Evolutionary conservation across 768 basidiomycete genomes (phyloP).

Genomic region (Pulveroboletus ravenelii): DNA sequence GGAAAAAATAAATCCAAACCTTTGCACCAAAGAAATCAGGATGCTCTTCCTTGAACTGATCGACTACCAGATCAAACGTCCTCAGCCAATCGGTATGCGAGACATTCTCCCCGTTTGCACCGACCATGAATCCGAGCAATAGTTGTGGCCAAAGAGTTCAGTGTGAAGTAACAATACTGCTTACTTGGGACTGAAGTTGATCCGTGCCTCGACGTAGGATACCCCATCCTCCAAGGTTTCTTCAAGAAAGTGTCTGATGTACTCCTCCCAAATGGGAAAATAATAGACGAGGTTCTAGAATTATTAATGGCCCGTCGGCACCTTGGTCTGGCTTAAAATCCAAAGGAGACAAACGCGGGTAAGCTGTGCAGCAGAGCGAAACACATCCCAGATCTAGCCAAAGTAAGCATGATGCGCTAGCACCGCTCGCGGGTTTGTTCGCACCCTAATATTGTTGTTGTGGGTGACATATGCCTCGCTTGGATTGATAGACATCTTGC

Average conservation of each 20-base stretch:
- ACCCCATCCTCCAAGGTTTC: conserved; percentile 67
- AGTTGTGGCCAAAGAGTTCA: not conserved
- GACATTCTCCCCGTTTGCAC: conserved; percentile 52
- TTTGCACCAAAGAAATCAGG: conserved; percentile 64
- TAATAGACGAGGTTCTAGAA: conserved; percentile 40
- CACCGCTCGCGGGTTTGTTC: not conserved
- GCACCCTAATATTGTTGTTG: conserved; percentile 62
- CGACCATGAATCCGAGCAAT: conserved; percentile 47
- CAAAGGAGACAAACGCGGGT: conserved; percentile 37
- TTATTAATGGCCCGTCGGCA: not conserved
- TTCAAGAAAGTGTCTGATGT: conserved; percentile 58
- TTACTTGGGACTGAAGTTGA: conserved; percentile 60
- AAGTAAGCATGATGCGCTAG: not conserved
- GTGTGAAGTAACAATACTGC: conserved; percentile 9
- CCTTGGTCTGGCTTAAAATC: not conserved
- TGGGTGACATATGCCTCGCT: conserved; percentile 69
- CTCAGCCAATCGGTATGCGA: conserved; percentile 56
- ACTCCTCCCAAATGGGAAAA: conserved; percentile 54
- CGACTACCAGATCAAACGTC: conserved; percentile 47
- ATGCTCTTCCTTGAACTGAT: conserved; percentile 51
- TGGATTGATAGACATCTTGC: conserved; percentile 61
- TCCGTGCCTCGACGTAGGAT: conserved; percentile 62
- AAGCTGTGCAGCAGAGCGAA: conserved; percentile 49
- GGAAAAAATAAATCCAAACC: conserved; percentile 32
- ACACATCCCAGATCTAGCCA: conserved; percentile 72